Conservation (phyloP, 2,329 filamentous ascomycete species). For the Cordyceps tenuipes region DNA sequence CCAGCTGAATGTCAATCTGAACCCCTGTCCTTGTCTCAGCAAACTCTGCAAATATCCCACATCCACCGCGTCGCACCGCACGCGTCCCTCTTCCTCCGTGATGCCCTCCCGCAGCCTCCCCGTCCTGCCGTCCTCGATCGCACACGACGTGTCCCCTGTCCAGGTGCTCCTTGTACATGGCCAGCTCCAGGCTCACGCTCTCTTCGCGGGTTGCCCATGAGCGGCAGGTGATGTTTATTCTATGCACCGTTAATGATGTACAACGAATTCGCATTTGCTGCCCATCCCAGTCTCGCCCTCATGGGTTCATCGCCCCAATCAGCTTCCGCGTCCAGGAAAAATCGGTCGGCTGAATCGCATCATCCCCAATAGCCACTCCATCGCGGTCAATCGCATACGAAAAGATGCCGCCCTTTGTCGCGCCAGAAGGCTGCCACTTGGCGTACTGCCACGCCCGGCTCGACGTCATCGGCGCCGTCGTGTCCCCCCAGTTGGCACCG, state of each 20-base stretch:
- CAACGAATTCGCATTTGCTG: neutral
- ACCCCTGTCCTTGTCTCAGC: neutral
- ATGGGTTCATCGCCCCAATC: conserved; percentile 11
- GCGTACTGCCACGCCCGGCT: conserved; percentile 9
- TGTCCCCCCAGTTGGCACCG: conserved; percentile 4
- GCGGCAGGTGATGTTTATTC: too few species aligned
- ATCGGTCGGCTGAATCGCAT: conserved; percentile 1
- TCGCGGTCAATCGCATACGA: conserved; percentile 11
- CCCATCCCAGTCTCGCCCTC: neutral
- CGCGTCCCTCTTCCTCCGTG: neutral
- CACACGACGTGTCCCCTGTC: conserved; percentile 1
- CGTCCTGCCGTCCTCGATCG: neutral
- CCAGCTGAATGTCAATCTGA: neutral
- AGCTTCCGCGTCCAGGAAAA: conserved; percentile 3
- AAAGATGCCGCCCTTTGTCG: conserved; percentile 11
- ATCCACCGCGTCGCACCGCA: neutral
- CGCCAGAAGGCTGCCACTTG: conserved; percentile 8
- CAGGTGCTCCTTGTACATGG: conserved; percentile 6
- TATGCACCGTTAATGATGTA: too few species aligned
- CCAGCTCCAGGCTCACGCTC: neutral
- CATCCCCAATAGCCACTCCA: neutral
- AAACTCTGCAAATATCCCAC: neutral
- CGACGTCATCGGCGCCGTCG: conserved; percentile 1
- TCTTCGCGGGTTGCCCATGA: too few species aligned
- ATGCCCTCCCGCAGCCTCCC: neutral